phyloP scores from a whole-genome alignment of 2,329 filamentous ascomycete species.

The Neonectria ditissima region DNA sequence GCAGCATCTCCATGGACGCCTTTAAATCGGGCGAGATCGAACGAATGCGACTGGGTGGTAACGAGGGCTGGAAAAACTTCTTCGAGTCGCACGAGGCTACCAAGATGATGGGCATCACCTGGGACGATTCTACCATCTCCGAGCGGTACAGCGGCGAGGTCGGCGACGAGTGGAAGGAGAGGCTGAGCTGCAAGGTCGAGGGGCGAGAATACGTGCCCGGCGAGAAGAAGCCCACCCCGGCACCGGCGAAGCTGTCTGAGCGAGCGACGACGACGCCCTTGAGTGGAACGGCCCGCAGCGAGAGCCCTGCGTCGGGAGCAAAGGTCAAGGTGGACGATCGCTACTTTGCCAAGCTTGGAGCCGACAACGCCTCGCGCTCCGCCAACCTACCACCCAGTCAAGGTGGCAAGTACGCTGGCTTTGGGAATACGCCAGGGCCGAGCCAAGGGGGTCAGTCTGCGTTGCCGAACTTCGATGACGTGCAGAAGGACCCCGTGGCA shows the following conservation, averaged over 20 bases:
- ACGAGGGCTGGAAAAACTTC: conserved; percentile 87
- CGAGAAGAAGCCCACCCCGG: conserved; percentile 63
- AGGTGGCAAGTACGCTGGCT: conserved; percentile 92
- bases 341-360: conserved; percentile 89
- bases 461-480: conserved; percentile 82
- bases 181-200: conserved; percentile 88
- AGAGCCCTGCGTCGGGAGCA: conserved; percentile 55
- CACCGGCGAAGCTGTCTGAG: conserved; percentile 49
- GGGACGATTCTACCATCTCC: conserved; percentile 89
- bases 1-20: conserved; percentile 97
- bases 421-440: conserved; percentile 80
- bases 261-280: conserved; percentile 57
- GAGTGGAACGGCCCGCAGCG: conserved; percentile 54
- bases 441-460: conserved; percentile 57
- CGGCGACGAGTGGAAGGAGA: conserved; percentile 95
- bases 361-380: conserved; percentile 81
- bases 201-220: conserved; percentile 85
- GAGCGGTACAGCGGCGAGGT: conserved; percentile 91
- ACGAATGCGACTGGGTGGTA: conserved; percentile 93
- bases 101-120: conserved; percentile 74
- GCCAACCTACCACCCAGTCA: conserved; percentile 85
- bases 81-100: conserved; percentile 81
- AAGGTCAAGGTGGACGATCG: conserved; percentile 80
- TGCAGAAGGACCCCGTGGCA: conserved; percentile 90
- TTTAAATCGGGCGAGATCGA: conserved; percentile 95